Conservation (phyloP, 768 basidiomycete species). For the Rickenella mellea region DNA sequence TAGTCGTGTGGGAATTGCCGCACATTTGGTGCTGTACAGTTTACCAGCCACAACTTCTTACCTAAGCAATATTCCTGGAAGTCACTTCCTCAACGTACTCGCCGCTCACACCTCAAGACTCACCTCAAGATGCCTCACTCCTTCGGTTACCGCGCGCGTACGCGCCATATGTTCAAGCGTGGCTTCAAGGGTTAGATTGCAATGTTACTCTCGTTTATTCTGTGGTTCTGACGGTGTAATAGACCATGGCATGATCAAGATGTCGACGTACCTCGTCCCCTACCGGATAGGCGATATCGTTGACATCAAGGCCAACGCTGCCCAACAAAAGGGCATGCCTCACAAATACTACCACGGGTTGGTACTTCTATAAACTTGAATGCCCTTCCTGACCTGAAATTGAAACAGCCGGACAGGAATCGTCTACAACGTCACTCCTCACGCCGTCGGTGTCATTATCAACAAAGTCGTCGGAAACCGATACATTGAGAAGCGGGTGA, state of each 20-base stretch:
- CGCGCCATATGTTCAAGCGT: conserved; percentile 99
- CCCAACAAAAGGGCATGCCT: conserved; percentile 99
- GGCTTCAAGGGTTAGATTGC: conserved; percentile 82
- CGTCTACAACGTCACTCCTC: conserved; percentile 95
- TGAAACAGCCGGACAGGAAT: conserved; percentile 84
- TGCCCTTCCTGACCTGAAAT: background rate
- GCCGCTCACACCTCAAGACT: conserved; percentile 21
- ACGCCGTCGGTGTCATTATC: conserved; percentile 91
- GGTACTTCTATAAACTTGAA: conserved; percentile 22
- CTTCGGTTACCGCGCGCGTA: conserved; percentile 99
- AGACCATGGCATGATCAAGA: conserved; percentile 85
- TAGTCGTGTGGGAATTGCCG: conserved; percentile 1
- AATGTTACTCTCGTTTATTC: conserved; percentile 2
- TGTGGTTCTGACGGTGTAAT: conserved; percentile 1
- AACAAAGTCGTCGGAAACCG: conserved; percentile 99
- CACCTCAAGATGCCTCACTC: conserved; percentile 98
- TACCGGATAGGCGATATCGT: conserved; percentile 98
- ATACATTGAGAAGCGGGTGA: conserved; percentile 99
- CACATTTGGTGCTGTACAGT: background rate
- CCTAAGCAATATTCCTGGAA: background rate
- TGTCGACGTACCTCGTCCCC: conserved; percentile 89
- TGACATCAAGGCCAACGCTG: conserved; percentile 98
- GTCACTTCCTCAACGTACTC: conserved; percentile 1
- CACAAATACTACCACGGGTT: conserved; percentile 98
- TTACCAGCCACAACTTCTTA: background rate